Evolutionary conservation across 129 eudicot species (phyloP).

Genomic region (Escallonia rubra): DNA sequence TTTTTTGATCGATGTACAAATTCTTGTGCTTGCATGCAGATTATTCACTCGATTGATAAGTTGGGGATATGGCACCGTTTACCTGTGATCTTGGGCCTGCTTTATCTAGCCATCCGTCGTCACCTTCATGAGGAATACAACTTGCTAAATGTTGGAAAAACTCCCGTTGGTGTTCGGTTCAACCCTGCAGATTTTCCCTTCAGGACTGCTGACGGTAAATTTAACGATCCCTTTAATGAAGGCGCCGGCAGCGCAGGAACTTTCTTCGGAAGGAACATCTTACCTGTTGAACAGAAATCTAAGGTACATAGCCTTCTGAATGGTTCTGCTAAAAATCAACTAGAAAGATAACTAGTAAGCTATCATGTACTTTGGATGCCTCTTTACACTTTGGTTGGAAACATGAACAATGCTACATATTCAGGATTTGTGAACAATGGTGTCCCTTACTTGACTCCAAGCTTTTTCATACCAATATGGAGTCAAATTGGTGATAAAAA

Average conservation of each 20-base stretch:
- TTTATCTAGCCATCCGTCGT: constrained; percentile 48
- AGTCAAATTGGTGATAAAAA: too few relatives aligned
- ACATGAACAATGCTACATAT: too few relatives aligned
- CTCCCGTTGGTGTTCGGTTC: constrained; percentile 34
- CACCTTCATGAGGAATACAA: constrained; percentile 47
- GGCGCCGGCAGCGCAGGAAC: constrained; percentile 42
- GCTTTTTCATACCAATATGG: too few relatives aligned
- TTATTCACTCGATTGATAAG: constrained; percentile 41
- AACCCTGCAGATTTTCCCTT: constrained; percentile 37
- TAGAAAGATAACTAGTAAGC: too few relatives aligned
- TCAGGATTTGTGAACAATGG: too few relatives aligned
- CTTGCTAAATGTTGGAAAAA: constrained; percentile 48
- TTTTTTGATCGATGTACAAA: background rate
- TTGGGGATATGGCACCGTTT: constrained; percentile 51
- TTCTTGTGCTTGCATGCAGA: constrained; percentile 22
- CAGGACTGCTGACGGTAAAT: constrained; percentile 45
- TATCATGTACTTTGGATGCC: too few relatives aligned
- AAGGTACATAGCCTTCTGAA: constrained; percentile 20
- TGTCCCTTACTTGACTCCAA: too few relatives aligned
- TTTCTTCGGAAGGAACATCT: constrained; percentile 62
- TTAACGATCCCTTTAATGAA: constrained; percentile 48
- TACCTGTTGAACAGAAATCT: constrained; percentile 41
- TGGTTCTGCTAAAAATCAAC: too few relatives aligned
- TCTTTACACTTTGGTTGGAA: too few relatives aligned
- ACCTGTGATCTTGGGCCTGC: constrained; percentile 52